Percentiles rank a stretch among this genome's conserved stretches.
Evolutionary conservation across 2,329 filamentous ascomycete genomes (phyloP).

Genomic region (Cyphellophora europaea): DNA sequence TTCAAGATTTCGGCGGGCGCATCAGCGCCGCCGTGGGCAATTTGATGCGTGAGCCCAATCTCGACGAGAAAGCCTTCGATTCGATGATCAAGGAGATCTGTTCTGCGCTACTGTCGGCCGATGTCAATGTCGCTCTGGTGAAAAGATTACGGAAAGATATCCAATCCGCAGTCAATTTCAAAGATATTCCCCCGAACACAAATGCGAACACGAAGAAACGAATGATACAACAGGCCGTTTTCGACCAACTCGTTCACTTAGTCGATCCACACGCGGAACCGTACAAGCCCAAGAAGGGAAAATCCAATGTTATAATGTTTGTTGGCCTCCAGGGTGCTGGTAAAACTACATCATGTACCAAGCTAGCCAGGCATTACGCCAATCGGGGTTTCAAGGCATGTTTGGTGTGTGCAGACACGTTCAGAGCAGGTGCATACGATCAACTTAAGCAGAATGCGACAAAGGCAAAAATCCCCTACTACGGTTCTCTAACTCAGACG

Average conservation of each 20-base stretch:
- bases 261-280: constrained; percentile 92
- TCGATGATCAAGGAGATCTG: constrained; percentile 98
- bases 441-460: constrained; percentile 98
- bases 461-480: constrained; percentile 98
- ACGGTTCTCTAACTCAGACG: constrained; percentile 90
- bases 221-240: constrained; percentile 94
- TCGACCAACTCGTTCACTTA: constrained; percentile 89
- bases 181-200: constrained; percentile 77
- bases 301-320: constrained; percentile 97
- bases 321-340: constrained; percentile 95
- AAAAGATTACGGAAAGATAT: constrained; percentile 88
- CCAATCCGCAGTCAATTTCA: constrained; percentile 83
- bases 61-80: constrained; percentile 98
- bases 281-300: constrained; percentile 95
- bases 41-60: constrained; percentile 80
- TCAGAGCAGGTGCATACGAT: constrained; percentile 95
- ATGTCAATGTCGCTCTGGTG: constrained; percentile 94
- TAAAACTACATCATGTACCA: constrained; percentile 97
- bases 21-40: constrained; percentile 95
- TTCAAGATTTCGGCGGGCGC: constrained; percentile 96
- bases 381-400: constrained; percentile 86
- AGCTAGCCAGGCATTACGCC: constrained; percentile 90
- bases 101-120: constrained; percentile 86
- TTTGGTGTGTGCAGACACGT: constrained; percentile 94
- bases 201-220: constrained; percentile 77